phyloP scores from a whole-genome alignment of 1,284 basidiomycete genomes.

The Rhodotorula sp. region DNA sequence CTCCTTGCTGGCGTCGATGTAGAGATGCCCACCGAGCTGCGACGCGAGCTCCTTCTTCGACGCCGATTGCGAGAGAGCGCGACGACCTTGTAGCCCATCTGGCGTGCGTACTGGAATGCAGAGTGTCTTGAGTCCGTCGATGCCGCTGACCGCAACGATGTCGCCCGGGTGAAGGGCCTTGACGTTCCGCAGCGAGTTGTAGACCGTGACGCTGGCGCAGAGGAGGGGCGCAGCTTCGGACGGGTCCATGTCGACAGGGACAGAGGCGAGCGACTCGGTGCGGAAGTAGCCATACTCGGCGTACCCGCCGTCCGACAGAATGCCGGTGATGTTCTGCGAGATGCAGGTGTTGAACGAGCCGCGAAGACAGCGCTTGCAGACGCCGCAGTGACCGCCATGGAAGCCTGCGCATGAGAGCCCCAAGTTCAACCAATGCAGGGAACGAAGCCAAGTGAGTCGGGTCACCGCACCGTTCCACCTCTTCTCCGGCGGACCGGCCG shows the following conservation, averaged over 20 bases:
- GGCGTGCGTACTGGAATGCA: constrained; percentile 34
- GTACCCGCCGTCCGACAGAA: constrained; percentile 48
- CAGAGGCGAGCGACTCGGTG: constrained; percentile 47
- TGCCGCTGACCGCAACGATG: constrained; percentile 49
- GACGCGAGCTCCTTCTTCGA: constrained; percentile 47
- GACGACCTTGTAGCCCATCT: constrained; percentile 47
- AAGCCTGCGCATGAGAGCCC: constrained; percentile 10
- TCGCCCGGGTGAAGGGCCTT: constrained; percentile 24
- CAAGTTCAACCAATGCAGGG: too few relatives aligned
- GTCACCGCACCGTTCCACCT: too few relatives aligned
- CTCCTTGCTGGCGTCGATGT: constrained; percentile 45
- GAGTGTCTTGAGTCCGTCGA: constrained; percentile 51
- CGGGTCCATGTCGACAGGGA: constrained; percentile 48
- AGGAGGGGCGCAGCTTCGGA: constrained; percentile 51
- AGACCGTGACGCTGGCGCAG: constrained; percentile 45
- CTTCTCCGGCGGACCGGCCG: constrained; percentile 33
- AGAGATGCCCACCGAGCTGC: constrained; percentile 50
- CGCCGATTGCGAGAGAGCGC: constrained; percentile 46
- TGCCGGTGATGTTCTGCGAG: constrained; percentile 43
- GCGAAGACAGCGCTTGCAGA: constrained; percentile 43
- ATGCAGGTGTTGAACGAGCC: constrained; percentile 42
- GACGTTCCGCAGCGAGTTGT: constrained; percentile 50
- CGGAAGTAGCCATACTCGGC: constrained; percentile 49
- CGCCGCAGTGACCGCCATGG: constrained; percentile 37
- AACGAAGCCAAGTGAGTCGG: too few relatives aligned